These are phyloP conservation scores for Stylosanthes scabra DNA, from an alignment of 331 rosid genomes.

Conservation along the genomic window DNA sequence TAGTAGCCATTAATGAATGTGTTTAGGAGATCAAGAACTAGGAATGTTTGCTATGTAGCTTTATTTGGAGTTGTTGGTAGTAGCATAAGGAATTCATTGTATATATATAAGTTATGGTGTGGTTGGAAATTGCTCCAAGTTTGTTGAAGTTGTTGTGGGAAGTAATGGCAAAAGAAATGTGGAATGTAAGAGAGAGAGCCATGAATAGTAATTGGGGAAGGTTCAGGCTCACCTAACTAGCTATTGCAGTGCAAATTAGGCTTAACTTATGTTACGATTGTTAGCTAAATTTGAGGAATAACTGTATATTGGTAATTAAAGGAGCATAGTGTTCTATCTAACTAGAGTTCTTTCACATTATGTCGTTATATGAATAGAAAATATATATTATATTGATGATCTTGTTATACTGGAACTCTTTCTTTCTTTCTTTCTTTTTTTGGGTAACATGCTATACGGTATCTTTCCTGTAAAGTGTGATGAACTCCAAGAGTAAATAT, in stretches of 20 bases:
- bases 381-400: neutral
- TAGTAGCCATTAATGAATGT: conserved; percentile 10
- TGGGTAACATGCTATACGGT: too few species aligned
- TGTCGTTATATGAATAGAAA: neutral
- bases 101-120: conserved; percentile 19
- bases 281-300: conserved; percentile 16
- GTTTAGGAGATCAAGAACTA: neutral
- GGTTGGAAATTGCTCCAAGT: neutral
- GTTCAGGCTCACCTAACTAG: neutral
- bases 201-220: conserved; percentile 1
- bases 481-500: too few species aligned
- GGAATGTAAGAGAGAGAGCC: neutral
- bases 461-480: too few species aligned
- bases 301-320: neutral
- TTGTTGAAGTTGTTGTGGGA: conserved; percentile 39
- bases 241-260: neutral
- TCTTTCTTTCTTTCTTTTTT: too few species aligned
- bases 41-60: neutral
- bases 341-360: neutral
- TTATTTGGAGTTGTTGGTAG: neutral
- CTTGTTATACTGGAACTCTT: too few species aligned
- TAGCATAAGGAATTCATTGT: neutral
- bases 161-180: neutral
- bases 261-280: neutral
- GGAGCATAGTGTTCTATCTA: neutral